Conservation (phyloP, 768 basidiomycete species). For the Pleurotus citrinopileatus region DNA sequence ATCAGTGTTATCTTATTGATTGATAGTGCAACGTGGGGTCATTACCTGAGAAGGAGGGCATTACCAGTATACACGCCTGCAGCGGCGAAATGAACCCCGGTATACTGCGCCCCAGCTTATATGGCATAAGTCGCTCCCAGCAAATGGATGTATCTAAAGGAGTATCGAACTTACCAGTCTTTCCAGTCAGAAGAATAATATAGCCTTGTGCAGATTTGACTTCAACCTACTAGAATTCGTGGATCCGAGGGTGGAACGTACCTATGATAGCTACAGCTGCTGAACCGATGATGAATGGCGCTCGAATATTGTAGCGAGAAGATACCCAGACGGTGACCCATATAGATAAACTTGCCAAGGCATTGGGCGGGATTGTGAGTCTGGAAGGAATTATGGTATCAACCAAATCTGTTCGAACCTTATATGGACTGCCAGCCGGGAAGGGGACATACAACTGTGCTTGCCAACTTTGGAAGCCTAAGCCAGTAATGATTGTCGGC, state of each 20-base stretch:
- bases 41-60: conserved; percentile 53
- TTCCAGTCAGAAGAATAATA: conserved; percentile 48
- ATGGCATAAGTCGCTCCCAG: not conserved
- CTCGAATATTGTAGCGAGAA: conserved; percentile 40
- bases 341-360: conserved; percentile 46
- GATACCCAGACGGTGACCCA: conserved; percentile 50
- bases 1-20: too few relatives aligned
- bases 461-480: conserved; percentile 60
- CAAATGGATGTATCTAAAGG: not conserved
- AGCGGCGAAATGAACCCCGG: conserved; percentile 53
- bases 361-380: conserved; percentile 60
- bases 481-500: conserved; percentile 57
- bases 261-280: conserved; percentile 52
- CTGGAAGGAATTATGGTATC: conserved; percentile 24
- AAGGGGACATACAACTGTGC: conserved; percentile 46
- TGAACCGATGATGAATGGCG: conserved; percentile 50
- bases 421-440: not conserved
- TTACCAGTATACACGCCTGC: conserved; percentile 59
- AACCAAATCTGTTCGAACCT: too few relatives aligned
- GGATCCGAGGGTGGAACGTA: too few relatives aligned
- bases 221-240: not conserved
- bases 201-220: conserved; percentile 48
- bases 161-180: conserved; percentile 31
- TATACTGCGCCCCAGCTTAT: conserved; percentile 51
- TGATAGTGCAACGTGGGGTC: too few relatives aligned